phyloP scores from a whole-genome alignment of 148 eudicot genomes.

The Arbutus unedo region DNA sequence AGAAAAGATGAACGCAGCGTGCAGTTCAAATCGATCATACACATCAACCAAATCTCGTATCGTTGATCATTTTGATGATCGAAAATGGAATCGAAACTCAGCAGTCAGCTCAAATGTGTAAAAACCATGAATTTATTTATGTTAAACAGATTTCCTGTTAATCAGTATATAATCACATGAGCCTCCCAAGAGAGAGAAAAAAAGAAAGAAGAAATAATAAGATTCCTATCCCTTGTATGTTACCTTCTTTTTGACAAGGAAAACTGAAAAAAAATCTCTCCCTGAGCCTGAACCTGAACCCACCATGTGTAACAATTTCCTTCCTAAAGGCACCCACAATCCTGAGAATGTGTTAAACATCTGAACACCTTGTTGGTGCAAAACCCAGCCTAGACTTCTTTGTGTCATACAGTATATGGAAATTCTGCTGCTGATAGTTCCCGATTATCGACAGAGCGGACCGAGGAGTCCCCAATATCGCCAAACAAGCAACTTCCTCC shows the following conservation, averaged over 20 bases:
- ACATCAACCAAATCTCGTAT: not conserved
- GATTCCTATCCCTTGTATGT: not conserved
- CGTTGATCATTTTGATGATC: not conserved
- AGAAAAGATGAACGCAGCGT: too few relatives aligned
- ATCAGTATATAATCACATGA: not conserved
- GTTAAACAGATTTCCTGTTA: not conserved
- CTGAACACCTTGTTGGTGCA: constrained; percentile 78
- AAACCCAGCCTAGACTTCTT: constrained; percentile 82
- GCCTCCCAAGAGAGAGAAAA: not conserved
- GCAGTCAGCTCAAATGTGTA: not conserved
- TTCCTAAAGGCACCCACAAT: not conserved
- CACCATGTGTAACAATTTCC: not conserved
- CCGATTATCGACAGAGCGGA: constrained; percentile 80
- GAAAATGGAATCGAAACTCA: not conserved
- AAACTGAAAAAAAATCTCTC: not conserved
- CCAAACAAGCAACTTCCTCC: constrained; percentile 71
- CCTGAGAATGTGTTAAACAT: constrained; percentile 23
- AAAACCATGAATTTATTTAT: not conserved
- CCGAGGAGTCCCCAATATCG: constrained; percentile 57
- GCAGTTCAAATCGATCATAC: not conserved
- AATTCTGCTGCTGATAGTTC: constrained; percentile 94
- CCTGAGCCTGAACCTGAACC: not conserved
- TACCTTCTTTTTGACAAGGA: not conserved
- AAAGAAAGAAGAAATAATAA: not conserved
- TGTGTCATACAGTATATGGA: constrained; percentile 80